A percentile compares a stretch with the other conserved stretches of the same genome.
Conservation (phyloP, 1,139 yeast species). For the Yamadazyma blattariae region DNA sequence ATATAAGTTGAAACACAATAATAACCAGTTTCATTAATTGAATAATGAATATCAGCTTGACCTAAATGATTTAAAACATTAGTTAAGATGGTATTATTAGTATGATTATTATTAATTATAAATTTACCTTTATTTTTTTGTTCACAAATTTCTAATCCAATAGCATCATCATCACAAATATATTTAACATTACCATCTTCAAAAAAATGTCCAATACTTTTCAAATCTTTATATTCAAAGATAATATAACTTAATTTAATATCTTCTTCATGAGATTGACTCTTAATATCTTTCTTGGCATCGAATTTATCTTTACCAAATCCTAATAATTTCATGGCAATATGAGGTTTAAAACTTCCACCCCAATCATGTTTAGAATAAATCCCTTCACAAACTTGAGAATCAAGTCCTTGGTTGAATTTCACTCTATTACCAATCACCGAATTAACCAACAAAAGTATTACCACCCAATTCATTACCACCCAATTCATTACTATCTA, state of each 20-base stretch:
- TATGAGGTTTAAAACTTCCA: constrained; percentile 66
- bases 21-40: constrained; percentile 75
- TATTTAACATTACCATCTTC: constrained; percentile 44
- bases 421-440: constrained; percentile 45
- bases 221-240: constrained; percentile 81
- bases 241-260: constrained; percentile 63
- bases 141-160: constrained; percentile 53
- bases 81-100: constrained; percentile 57
- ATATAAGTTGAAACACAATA: constrained; percentile 82
- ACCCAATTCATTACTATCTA: no score
- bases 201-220: constrained; percentile 55
- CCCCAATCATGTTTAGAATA: constrained; percentile 88
- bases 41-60: constrained; percentile 58
- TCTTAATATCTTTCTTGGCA: constrained; percentile 15
- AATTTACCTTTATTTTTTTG: constrained; percentile 58
- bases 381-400: constrained; percentile 86
- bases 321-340: constrained; percentile 44
- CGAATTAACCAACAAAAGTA: no score
- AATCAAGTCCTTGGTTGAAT: constrained; percentile 40
- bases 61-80: constrained; percentile 56
- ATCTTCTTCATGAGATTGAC: constrained; percentile 23
- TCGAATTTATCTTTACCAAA: constrained; percentile 35
- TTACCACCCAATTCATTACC: no score
- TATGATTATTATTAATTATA: constrained; percentile 44
- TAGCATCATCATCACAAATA: constrained; percentile 75